Evolutionary conservation across 1,139 yeast species (phyloP).

Genomic region (Torulaspora globosa): DNA sequence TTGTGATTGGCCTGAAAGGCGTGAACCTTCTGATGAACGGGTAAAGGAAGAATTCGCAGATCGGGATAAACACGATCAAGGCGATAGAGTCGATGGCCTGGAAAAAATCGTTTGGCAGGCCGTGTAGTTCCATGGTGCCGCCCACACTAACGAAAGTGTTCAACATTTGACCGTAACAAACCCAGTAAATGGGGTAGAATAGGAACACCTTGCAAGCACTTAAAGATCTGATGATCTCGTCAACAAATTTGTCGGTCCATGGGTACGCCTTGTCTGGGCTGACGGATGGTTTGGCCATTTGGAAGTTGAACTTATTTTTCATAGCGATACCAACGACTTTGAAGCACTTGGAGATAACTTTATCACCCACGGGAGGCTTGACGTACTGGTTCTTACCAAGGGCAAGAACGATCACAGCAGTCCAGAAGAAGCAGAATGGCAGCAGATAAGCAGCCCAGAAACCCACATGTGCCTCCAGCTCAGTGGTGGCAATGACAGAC

Average conservation of each 20-base stretch:
- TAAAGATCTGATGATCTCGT: conserved; percentile 55
- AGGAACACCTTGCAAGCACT: conserved; percentile 58
- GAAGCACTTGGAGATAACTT: conserved; percentile 56
- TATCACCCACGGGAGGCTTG: conserved; percentile 60
- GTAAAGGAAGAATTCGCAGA: conserved; percentile 54
- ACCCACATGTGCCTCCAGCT: conserved; percentile 45
- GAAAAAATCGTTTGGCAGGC: conserved; percentile 69
- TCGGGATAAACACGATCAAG: conserved; percentile 59
- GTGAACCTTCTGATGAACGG: conserved; percentile 57
- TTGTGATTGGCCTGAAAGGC: conserved; percentile 63
- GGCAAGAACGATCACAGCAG: conserved; percentile 54
- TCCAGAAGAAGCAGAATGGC: conserved; percentile 63
- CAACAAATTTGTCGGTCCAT: conserved; percentile 53
- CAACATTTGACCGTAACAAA: conserved; percentile 64
- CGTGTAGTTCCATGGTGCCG: conserved; percentile 60
- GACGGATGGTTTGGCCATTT: conserved; percentile 54
- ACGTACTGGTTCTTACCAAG: conserved; percentile 56
- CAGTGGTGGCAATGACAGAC: conserved; percentile 70
- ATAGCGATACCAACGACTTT: conserved; percentile 45
- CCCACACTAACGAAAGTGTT: conserved; percentile 62
- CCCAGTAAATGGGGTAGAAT: conserved; percentile 59
- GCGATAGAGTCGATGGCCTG: conserved; percentile 66
- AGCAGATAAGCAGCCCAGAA: conserved; percentile 74
- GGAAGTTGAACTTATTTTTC: conserved; percentile 49
- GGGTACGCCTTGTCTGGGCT: conserved; percentile 41